A percentile compares a stretch with the other conserved stretches of the same genome.
Conservation (phyloP, 768 basidiomycete genomes). For the Gyrodon lividus region DNA sequence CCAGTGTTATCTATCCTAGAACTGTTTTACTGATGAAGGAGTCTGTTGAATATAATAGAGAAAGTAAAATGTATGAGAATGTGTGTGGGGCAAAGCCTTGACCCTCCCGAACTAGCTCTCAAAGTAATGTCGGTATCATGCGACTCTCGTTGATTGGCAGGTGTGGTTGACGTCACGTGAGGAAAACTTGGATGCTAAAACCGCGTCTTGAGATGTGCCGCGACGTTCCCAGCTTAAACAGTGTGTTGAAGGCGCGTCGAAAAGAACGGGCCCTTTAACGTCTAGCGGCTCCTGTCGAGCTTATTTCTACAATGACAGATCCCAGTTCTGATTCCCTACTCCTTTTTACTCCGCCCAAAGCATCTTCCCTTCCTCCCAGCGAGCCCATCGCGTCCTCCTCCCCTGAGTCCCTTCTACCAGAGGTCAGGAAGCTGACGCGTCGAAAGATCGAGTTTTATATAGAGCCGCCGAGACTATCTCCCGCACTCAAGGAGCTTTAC, state of each 20-base stretch:
- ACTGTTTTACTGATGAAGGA: no score
- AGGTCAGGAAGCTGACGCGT: conserved; percentile 12
- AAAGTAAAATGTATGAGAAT: no score
- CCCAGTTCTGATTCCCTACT: conserved; percentile 11
- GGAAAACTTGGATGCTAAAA: neutral
- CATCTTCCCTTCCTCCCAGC: conserved; percentile 15
- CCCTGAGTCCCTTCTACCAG: neutral
- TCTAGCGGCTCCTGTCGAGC: neutral
- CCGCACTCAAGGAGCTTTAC: conserved; percentile 42
- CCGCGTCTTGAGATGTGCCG: neutral
- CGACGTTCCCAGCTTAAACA: neutral
- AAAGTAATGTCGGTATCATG: no score
- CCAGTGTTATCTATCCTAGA: no score
- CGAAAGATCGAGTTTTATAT: conserved; percentile 32
- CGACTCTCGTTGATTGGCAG: no score
- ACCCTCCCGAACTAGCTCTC: no score
- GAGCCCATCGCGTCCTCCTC: conserved; percentile 7
- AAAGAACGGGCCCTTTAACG: conserved; percentile 6
- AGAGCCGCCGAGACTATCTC: conserved; percentile 36
- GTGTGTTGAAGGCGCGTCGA: conserved; percentile 11
- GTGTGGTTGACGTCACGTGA: conserved; percentile 19
- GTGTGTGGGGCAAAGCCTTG: no score
- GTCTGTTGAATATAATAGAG: no score
- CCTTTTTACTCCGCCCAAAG: conserved; percentile 14
- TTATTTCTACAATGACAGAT: conserved; percentile 14